These are phyloP conservation scores for Neurospora sp. DNA, from an alignment of 495 filamentous ascomycete genomes.

Conservation along the genomic window DNA sequence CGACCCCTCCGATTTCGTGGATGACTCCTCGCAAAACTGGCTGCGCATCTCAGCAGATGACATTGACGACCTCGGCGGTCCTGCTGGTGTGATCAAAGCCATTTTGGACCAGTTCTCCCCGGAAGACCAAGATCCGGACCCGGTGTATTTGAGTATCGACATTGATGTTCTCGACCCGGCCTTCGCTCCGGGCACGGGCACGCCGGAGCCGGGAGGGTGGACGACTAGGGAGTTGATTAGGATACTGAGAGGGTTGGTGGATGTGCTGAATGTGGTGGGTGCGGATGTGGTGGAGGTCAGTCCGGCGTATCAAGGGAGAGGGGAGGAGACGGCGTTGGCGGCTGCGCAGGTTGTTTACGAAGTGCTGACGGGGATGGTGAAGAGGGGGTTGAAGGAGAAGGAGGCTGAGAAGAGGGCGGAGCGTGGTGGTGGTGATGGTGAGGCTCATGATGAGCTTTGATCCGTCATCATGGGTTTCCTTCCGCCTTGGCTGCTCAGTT, in stretches of 20 bases:
- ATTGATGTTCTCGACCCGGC: conserved; percentile 69
- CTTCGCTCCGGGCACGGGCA: conserved; percentile 62
- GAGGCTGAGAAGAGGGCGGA: conserved; percentile 6
- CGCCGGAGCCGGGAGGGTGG: conserved; percentile 67
- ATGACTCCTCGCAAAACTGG: conserved; percentile 54
- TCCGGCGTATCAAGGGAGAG: conserved; percentile 74
- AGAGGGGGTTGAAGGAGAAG: conserved; percentile 30
- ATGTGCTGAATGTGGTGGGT: conserved; percentile 60
- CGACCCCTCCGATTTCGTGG: conserved; percentile 55
- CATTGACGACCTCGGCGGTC: conserved; percentile 55
- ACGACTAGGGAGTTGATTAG: conserved; percentile 62
- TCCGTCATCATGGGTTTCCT: not conserved
- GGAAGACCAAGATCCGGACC: conserved; percentile 29
- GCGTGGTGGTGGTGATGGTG: not conserved
- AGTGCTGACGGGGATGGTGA: conserved; percentile 72
- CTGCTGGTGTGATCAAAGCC: conserved; percentile 41
- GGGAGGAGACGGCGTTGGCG: conserved; percentile 77
- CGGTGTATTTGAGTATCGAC: conserved; percentile 64
- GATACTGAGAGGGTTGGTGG: conserved; percentile 53
- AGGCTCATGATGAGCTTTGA: conserved; percentile 25
- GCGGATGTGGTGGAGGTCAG: conserved; percentile 80
- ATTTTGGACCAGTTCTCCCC: conserved; percentile 51
- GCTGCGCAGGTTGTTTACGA: conserved; percentile 76
- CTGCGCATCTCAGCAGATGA: conserved; percentile 56
- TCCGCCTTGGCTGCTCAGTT: not conserved